Percentiles rank a stretch among this genome's conserved stretches.
Evolutionary conservation across 768 basidiomycete species (phyloP).

Genomic region (Grammothele lineata): DNA sequence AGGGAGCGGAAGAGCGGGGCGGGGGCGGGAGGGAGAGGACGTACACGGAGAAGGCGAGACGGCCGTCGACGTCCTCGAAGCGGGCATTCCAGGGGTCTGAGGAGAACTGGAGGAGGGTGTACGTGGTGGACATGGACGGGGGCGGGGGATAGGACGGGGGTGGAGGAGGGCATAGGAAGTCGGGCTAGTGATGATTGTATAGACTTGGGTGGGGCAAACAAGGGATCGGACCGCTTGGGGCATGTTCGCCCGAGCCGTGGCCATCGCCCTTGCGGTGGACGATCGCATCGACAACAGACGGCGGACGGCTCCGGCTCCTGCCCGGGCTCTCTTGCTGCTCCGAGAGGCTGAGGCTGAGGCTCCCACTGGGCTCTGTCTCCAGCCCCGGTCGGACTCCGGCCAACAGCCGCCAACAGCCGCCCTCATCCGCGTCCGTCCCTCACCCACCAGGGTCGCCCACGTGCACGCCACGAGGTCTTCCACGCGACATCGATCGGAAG

Average conservation of each 20-base stretch:
- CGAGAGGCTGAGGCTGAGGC: no score
- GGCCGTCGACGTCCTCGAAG: conserved; percentile 61
- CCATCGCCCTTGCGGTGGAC: no score
- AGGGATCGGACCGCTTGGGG: conserved; percentile 1
- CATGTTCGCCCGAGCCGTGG: not conserved
- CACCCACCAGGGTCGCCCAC: conserved; percentile 12
- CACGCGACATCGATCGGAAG: conserved; percentile 18
- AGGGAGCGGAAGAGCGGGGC: not conserved
- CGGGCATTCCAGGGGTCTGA: conserved; percentile 54
- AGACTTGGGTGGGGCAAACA: conserved; percentile 12
- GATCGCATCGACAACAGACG: no score
- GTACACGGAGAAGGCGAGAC: conserved; percentile 66
- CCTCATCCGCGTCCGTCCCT: not conserved
- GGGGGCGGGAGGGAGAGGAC: conserved; percentile 22
- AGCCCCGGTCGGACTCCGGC: no score
- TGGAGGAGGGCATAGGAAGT: not conserved
- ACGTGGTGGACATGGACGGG: conserved; percentile 33
- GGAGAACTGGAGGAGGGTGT: conserved; percentile 62
- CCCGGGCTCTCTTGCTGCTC: no score
- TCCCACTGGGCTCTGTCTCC: no score
- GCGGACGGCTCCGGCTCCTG: no score
- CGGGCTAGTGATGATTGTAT: conserved; percentile 6
- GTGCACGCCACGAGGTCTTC: conserved; percentile 21
- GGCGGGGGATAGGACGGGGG: conserved; percentile 11
- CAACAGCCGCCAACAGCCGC: no score